A percentile compares a stretch with the other conserved stretches of the same genome.
phyloP scores from a whole-genome alignment of 768 basidiomycete species.

The Pleurotus sapidus region DNA sequence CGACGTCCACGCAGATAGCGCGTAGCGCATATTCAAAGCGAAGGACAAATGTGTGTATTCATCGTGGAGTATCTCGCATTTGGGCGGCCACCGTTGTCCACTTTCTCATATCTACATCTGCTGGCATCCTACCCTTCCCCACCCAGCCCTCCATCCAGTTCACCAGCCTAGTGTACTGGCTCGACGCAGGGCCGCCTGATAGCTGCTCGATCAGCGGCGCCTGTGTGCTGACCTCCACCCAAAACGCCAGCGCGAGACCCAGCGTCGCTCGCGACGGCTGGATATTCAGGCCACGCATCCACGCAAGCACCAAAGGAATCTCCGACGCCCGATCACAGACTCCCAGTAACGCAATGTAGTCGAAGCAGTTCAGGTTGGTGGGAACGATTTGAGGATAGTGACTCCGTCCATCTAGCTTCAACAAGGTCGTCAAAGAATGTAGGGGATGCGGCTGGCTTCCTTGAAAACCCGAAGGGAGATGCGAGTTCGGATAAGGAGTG shows the following conservation, averaged over 20 bases:
- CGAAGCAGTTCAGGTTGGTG: constrained; percentile 47
- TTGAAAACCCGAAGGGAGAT: background rate
- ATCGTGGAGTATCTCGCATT: constrained; percentile 24
- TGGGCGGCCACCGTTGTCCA: constrained; percentile 28
- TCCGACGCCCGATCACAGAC: constrained; percentile 45
- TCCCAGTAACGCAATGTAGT: constrained; percentile 63
- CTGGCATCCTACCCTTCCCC: constrained; percentile 42
- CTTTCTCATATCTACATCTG: constrained; percentile 27
- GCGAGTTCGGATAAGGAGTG: constrained; percentile 5
- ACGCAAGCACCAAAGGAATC: constrained; percentile 65
- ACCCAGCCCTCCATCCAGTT: constrained; percentile 61
- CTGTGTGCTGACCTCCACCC: constrained; percentile 66
- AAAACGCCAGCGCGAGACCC: constrained; percentile 61
- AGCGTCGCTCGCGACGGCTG: constrained; percentile 54
- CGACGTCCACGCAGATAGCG: no score
- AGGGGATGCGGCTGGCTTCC: background rate
- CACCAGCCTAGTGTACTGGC: constrained; percentile 42
- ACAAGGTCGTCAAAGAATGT: background rate
- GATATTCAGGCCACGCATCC: constrained; percentile 67
- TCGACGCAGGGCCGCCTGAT: constrained; percentile 27
- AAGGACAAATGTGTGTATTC: background rate
- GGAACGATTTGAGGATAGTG: constrained; percentile 34
- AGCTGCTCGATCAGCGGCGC: constrained; percentile 55
- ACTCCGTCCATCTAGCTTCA: background rate
- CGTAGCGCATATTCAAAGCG: no score